phyloP scores from a whole-genome alignment of 768 basidiomycete genomes.

The Podaxis rugospora region DNA sequence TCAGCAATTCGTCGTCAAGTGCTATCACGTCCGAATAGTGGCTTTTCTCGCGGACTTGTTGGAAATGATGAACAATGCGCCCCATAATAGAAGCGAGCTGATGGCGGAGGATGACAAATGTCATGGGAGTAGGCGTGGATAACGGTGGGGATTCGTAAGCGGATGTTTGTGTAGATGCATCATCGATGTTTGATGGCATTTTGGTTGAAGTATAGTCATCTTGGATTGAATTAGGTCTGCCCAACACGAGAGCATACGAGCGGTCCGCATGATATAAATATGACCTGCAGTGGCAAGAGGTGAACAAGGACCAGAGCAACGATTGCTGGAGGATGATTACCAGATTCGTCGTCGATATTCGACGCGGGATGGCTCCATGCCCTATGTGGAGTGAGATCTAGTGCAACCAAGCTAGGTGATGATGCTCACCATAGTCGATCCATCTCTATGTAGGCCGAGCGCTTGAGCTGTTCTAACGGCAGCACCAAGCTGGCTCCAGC shows the following conservation, averaged over 20 bases:
- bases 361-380: slow-evolving; percentile 68
- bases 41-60: slow-evolving; percentile 71
- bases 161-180: slow-evolving; percentile 41
- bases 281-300: slow-evolving; percentile 42
- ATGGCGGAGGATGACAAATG: slow-evolving; percentile 85
- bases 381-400: slow-evolving; percentile 31
- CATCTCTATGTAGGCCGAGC: slow-evolving; percentile 88
- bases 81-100: slow-evolving; percentile 82
- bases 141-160: slow-evolving; percentile 53
- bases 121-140: slow-evolving; percentile 74
- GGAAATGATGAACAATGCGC: slow-evolving; percentile 90
- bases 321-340: slow-evolving; percentile 30
- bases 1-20: slow-evolving; percentile 80
- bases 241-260: slow-evolving; percentile 87
- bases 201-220: slow-evolving; percentile 85
- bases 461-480: slow-evolving; percentile 92
- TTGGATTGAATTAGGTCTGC: slow-evolving; percentile 85
- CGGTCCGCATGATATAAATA: slow-evolving; percentile 93
- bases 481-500: slow-evolving; percentile 94
- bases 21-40: slow-evolving; percentile 80
- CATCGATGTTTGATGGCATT: slow-evolving; percentile 69
- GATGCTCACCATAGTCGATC: slow-evolving; percentile 64
- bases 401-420: background rate
- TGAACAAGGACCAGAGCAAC: background rate
- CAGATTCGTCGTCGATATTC: slow-evolving; percentile 91